phyloP scores from a whole-genome alignment of 1,284 basidiomycete genomes.

The Agroathelia rolfsii region DNA sequence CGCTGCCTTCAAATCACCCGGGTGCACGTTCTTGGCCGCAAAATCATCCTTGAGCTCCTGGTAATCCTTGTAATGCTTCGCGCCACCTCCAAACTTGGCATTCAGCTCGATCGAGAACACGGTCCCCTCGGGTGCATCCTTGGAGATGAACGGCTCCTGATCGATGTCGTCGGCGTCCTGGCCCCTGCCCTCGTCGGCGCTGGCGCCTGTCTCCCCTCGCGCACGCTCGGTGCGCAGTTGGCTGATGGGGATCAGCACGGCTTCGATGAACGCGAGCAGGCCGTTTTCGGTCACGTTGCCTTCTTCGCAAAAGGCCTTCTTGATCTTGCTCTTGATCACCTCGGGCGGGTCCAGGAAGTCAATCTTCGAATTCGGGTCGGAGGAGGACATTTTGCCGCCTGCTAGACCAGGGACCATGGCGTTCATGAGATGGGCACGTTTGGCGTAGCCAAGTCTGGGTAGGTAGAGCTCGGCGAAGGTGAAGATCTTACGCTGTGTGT shows the following conservation, averaged over 20 bases:
- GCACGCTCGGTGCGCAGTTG: slow-evolving; percentile 57
- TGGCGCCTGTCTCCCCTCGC: slow-evolving; percentile 30
- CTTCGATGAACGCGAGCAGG: slow-evolving; percentile 79
- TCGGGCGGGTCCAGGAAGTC: slow-evolving; percentile 92
- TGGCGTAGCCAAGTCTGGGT: slow-evolving; percentile 86
- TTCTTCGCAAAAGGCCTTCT: slow-evolving; percentile 88
- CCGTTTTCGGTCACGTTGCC: slow-evolving; percentile 91
- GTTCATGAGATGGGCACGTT: slow-evolving; percentile 98
- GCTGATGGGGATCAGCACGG: slow-evolving; percentile 87
- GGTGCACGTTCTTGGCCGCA: slow-evolving; percentile 71
- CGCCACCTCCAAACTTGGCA: slow-evolving; percentile 78
- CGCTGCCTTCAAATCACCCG: slow-evolving; percentile 81
- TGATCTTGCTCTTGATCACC: slow-evolving; percentile 83
- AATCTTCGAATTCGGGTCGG: slow-evolving; percentile 94
- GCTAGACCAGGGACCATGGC: slow-evolving; percentile 93
- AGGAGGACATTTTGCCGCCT: slow-evolving; percentile 98
- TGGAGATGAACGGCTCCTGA: slow-evolving; percentile 51
- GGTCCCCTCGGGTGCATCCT: slow-evolving; percentile 71
- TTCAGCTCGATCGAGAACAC: slow-evolving; percentile 73
- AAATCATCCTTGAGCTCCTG: slow-evolving; percentile 72
- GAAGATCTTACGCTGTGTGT: slow-evolving; percentile 90
- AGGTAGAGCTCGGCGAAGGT: slow-evolving; percentile 95
- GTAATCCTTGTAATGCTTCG: slow-evolving; percentile 67
- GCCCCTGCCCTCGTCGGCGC: slow-evolving; percentile 30
- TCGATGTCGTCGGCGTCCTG: slow-evolving; percentile 32